phyloP scores from a whole-genome alignment of 2,329 filamentous ascomycete genomes.

The Clonostachys rhizophaga region DNA sequence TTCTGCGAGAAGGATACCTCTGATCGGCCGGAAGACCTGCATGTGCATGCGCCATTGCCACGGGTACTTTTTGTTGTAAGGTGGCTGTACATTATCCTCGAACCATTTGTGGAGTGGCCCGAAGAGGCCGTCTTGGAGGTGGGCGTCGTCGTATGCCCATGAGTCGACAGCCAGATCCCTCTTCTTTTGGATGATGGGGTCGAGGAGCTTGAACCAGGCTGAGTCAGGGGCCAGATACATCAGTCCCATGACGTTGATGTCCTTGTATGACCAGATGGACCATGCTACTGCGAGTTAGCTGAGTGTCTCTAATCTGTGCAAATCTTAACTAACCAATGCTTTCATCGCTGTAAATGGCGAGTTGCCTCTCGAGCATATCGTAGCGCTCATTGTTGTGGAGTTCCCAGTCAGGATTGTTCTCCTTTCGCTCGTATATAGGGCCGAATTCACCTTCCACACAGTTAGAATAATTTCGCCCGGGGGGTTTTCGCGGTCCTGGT shows the following conservation, averaged over 20 bases:
- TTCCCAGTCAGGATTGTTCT: constrained; percentile 17
- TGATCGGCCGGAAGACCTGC: constrained; percentile 39
- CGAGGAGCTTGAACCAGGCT: constrained; percentile 42
- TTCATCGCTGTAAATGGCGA: constrained; percentile 21
- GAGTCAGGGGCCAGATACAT: constrained; percentile 37
- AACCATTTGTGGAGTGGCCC: constrained; percentile 32
- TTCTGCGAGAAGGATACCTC: constrained; percentile 32
- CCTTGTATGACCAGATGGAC: constrained; percentile 57
- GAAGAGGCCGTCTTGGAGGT: constrained; percentile 25
- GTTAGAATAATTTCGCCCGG: no score
- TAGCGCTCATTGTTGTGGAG: constrained; percentile 26
- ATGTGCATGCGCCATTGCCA: constrained; percentile 41
- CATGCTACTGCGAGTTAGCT: constrained; percentile 28
- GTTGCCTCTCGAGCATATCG: constrained; percentile 31
- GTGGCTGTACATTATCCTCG: constrained; percentile 33
- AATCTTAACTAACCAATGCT: constrained; percentile 7
- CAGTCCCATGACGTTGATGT: constrained; percentile 51
- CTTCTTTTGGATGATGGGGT: constrained; percentile 51
- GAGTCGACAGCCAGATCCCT: constrained; percentile 44
- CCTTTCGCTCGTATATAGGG: constrained; percentile 35
- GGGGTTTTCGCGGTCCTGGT: no score
- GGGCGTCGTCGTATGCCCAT: constrained; percentile 36
- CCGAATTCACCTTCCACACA: constrained; percentile 36
- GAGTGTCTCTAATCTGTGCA: not conserved
- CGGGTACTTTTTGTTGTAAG: constrained; percentile 39